A percentile compares a stretch with the other conserved stretches of the same genome.
Evolutionary conservation across 331 rosid genomes (phyloP).

Genomic region (Dryas integrifolia): DNA sequence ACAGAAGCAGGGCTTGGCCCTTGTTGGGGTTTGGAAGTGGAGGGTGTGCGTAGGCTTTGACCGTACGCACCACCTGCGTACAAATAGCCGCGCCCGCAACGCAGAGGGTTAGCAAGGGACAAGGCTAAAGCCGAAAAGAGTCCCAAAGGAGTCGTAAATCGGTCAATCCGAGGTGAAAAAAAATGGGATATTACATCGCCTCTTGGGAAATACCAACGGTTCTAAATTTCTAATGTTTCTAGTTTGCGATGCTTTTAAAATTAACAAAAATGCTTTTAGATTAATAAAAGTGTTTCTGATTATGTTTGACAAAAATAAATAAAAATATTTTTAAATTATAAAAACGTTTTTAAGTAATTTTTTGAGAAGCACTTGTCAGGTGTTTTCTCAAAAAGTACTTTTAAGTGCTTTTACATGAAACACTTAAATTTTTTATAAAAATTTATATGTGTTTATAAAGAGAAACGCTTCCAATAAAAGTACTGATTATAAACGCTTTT

Average conservation of each 20-base stretch:
- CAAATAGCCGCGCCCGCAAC: slow-evolving; percentile 11
- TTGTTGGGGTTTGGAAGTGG: not conserved
- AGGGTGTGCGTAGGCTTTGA: not conserved
- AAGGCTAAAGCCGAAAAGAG: not conserved
- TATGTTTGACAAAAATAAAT: no score
- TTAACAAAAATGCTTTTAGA: not conserved
- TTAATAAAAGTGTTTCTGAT: no score
- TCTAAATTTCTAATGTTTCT: not conserved
- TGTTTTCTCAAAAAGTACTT: no score
- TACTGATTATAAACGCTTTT: no score
- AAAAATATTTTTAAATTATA: no score
- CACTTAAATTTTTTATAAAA: no score
- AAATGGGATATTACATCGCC: slow-evolving; percentile 24
- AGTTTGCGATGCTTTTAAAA: not conserved
- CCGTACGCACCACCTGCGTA: slow-evolving; percentile 14
- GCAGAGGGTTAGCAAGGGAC: slow-evolving; percentile 22
- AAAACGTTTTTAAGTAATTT: no score
- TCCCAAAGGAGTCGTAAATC: slow-evolving; percentile 9
- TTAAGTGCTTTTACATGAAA: no score
- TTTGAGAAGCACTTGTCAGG: no score
- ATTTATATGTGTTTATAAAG: no score
- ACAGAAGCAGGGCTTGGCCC: slow-evolving; percentile 25
- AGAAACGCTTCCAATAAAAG: no score
- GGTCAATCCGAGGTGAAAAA: slow-evolving; percentile 40
- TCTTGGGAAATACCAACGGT: not conserved